phyloP scores from a whole-genome alignment of 2,329 filamentous ascomycete genomes.

The Diplodia seriata region DNA sequence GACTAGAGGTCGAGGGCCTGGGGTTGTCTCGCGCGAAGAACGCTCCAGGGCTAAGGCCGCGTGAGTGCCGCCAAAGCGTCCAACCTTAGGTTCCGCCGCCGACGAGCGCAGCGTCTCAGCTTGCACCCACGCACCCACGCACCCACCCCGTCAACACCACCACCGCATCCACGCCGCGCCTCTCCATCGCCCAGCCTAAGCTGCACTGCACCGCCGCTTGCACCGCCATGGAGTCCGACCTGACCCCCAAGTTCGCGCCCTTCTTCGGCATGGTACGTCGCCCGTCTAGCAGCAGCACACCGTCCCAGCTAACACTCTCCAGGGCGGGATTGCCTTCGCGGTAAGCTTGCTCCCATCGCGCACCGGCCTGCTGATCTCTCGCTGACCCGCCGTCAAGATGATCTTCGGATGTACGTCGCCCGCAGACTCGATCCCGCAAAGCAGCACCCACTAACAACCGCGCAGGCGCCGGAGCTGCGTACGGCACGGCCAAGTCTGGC shows the following conservation, averaged over 20 bases:
- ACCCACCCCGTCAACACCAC: slow-evolving; percentile 24
- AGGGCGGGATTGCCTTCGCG: slow-evolving; percentile 80
- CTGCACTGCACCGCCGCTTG: slow-evolving; percentile 4
- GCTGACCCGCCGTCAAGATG: slow-evolving; percentile 59
- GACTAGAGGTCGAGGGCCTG: slow-evolving; percentile 27
- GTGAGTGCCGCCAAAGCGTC: slow-evolving; percentile 31
- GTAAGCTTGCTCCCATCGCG: slow-evolving; percentile 46
- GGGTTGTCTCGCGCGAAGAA: slow-evolving; percentile 31
- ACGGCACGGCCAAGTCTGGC: slow-evolving; percentile 86
- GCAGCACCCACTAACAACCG: slow-evolving; percentile 36
- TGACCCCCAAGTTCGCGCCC: slow-evolving; percentile 81
- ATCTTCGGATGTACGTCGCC: slow-evolving; percentile 75
- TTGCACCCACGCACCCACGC: slow-evolving; percentile 6
- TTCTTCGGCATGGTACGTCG: slow-evolving; percentile 84
- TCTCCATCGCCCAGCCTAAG: slow-evolving; percentile 3
- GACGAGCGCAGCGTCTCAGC: slow-evolving; percentile 6
- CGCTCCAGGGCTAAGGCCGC: slow-evolving; percentile 30
- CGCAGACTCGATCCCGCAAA: neutral
- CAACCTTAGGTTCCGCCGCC: slow-evolving; percentile 16
- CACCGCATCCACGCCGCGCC: slow-evolving; percentile 4
- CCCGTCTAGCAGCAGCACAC: slow-evolving; percentile 17
- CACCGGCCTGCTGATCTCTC: slow-evolving; percentile 34
- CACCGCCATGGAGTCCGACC: slow-evolving; percentile 53
- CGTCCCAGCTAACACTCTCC: slow-evolving; percentile 45
- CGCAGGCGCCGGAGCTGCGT: slow-evolving; percentile 75